Evolutionary conservation across 208 protist species (phyloP).

Genomic region (Herpetomonas samuelpessoai): DNA sequence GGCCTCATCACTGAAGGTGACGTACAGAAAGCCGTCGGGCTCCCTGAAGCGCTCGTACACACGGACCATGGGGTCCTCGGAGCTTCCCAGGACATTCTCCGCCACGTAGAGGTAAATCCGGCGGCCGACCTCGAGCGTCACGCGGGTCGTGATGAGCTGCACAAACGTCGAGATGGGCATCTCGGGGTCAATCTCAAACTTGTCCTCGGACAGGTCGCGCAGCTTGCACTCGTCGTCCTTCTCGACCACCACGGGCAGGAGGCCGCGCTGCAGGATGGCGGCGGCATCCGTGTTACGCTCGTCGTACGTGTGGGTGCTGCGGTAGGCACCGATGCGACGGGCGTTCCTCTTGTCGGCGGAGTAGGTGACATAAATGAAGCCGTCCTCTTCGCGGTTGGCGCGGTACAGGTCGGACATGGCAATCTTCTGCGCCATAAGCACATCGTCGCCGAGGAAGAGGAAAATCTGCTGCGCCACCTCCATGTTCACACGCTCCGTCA

Average conservation of each 20-base stretch:
- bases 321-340: conserved; percentile 16
- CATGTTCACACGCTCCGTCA: conserved; percentile 17
- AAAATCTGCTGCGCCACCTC: conserved; percentile 18
- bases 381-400: conserved; percentile 85
- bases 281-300: neutral
- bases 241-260: neutral
- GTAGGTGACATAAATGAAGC: conserved; percentile 82
- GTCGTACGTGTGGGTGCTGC: neutral
- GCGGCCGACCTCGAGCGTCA: neutral
- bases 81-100: neutral
- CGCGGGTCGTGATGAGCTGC: neutral
- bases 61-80: neutral
- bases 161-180: neutral
- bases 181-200: neutral
- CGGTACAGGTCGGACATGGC: conserved; percentile 52
- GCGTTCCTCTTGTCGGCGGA: conserved; percentile 56
- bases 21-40: neutral
- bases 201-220: neutral
- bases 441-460: conserved; percentile 16
- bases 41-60: neutral
- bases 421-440: conserved; percentile 25
- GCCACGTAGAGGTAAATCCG: neutral
- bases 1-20: neutral
- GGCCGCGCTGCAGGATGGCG: neutral
- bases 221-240: neutral